Percentiles rank a stretch among this genome's conserved stretches.
Evolutionary conservation across 306 rosid genomes (phyloP).

Genomic region (Rosa persica): DNA sequence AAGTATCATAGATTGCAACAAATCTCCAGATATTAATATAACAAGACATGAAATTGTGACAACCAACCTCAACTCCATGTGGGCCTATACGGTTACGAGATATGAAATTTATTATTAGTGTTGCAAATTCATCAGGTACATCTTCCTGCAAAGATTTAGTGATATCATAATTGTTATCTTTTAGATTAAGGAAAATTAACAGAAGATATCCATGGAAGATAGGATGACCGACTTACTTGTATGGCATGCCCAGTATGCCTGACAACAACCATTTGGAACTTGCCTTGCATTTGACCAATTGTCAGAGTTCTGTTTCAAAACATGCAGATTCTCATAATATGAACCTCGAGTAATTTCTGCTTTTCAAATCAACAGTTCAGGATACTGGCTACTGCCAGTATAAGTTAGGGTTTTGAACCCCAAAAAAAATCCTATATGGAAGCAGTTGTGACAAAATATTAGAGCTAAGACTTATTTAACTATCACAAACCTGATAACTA

Average conservation of each 20-base stretch:
- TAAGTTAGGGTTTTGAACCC: neutral
- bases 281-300: conserved; percentile 99
- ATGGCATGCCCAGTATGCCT: conserved; percentile 94
- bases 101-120: conserved; percentile 63
- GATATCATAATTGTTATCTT: conserved; percentile 6
- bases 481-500: neutral
- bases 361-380: neutral
- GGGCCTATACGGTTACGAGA: conserved; percentile 85
- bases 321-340: conserved; percentile 21
- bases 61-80: conserved; percentile 79
- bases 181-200: conserved; percentile 2
- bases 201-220: conserved; percentile 12
- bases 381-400: neutral
- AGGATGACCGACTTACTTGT: conserved; percentile 48
- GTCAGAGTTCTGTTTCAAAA: conserved; percentile 72
- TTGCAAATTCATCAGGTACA: conserved; percentile 85
- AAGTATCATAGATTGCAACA: neutral
- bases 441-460: neutral
- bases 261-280: conserved; percentile 91
- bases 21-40: neutral
- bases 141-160: conserved; percentile 66
- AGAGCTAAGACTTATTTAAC: neutral
- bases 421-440: neutral
- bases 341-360: neutral
- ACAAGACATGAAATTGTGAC: conserved; percentile 12